These are phyloP conservation scores for Cladophialophora exuberans DNA, from an alignment of 2,329 filamentous ascomycete species.

Conservation along the genomic window DNA sequence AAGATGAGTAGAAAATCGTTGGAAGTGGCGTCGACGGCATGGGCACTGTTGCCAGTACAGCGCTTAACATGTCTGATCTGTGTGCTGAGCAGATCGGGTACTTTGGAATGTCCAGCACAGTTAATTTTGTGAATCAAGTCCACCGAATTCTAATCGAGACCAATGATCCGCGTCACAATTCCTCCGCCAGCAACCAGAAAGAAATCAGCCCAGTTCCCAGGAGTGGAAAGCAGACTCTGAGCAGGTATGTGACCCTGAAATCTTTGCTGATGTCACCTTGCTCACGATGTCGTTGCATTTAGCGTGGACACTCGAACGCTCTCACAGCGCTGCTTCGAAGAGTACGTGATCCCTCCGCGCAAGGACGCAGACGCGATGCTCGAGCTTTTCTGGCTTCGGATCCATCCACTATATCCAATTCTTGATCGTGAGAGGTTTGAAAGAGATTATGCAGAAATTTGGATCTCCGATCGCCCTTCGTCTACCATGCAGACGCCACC, in stretches of 20 bases:
- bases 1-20: background rate
- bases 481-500: too few species aligned
- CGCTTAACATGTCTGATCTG: background rate
- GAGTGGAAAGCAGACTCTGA: background rate
- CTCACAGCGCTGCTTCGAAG: constrained; percentile 6
- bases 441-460: constrained; percentile 45
- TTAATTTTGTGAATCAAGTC: constrained; percentile 1
- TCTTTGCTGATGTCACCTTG: background rate
- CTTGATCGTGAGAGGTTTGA: constrained; percentile 45
- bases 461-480: constrained; percentile 47
- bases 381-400: constrained; percentile 51
- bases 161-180: background rate
- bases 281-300: background rate
- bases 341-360: constrained; percentile 50
- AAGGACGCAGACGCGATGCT: constrained; percentile 51
- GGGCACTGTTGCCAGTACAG: background rate
- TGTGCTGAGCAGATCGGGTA: background rate
- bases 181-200: background rate
- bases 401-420: constrained; percentile 53
- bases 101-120: constrained; percentile 10
- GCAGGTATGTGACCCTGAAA: background rate
- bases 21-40: constrained; percentile 5
- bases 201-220: background rate
- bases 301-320: background rate
- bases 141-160: background rate